These are phyloP conservation scores for Nemania abortiva DNA, from an alignment of 2,329 filamentous ascomycete species.

Conservation along the genomic window DNA sequence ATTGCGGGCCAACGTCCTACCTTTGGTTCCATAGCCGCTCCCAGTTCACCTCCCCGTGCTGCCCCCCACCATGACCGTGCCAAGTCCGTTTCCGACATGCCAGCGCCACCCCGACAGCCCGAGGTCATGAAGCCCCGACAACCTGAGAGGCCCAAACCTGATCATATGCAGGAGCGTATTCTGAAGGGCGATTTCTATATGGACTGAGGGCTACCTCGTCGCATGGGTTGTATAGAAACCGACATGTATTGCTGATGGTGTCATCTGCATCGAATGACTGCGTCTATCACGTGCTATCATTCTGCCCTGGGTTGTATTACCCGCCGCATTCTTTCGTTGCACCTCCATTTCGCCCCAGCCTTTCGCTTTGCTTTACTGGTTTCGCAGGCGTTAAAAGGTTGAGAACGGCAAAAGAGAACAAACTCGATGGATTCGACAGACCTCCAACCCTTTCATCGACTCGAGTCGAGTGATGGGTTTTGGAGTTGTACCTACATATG, in stretches of 20 bases:
- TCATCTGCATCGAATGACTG: constrained; percentile 1
- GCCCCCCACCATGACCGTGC: constrained; percentile 70
- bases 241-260: constrained; percentile 1
- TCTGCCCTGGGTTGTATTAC: background rate
- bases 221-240: background rate
- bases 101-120: constrained; percentile 65
- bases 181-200: constrained; percentile 98
- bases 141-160: constrained; percentile 76
- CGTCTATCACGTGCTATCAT: background rate
- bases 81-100: constrained; percentile 76
- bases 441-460: background rate
- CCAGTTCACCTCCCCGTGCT: constrained; percentile 58
- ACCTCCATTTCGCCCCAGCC: constrained; percentile 9
- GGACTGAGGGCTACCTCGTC: constrained; percentile 69
- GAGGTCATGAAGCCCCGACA: constrained; percentile 61
- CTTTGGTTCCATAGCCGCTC: constrained; percentile 60
- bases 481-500: constrained; percentile 8
- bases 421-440: background rate
- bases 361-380: constrained; percentile 18
- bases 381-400: constrained; percentile 7
- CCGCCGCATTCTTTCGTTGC: constrained; percentile 9
- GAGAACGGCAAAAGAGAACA: constrained; percentile 11
- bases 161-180: constrained; percentile 96
- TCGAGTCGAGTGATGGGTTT: constrained; percentile 13
- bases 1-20: constrained; percentile 68